A percentile compares a stretch with the other conserved stretches of the same genome.
Evolutionary conservation across 305 asterid species (phyloP).

Genomic region (Plantago coronopus): DNA sequence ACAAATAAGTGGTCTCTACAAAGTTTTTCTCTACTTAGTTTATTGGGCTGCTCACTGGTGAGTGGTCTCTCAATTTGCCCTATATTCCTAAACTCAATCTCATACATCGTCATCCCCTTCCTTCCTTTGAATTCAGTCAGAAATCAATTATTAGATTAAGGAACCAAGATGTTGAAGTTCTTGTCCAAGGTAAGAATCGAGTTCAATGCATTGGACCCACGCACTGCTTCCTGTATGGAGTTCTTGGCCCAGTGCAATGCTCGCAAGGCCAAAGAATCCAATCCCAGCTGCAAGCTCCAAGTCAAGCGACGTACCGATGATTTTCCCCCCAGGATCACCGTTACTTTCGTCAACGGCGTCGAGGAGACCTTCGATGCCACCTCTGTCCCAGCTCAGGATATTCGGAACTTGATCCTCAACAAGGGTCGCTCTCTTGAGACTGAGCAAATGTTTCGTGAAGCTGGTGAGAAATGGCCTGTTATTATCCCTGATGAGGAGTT

Average conservation of each 20-base stretch:
- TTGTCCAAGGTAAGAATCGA: conserved; percentile 83
- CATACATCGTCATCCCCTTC: too few relatives aligned
- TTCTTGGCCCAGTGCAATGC: conserved; percentile 92
- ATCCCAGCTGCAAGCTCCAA: conserved; percentile 76
- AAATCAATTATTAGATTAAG: too few relatives aligned
- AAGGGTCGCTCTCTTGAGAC: conserved; percentile 84
- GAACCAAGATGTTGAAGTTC: conserved; percentile 64
- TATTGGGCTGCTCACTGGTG: too few relatives aligned
- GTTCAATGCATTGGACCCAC: conserved; percentile 85
- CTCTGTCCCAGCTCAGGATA: conserved; percentile 71
- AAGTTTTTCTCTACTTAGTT: too few relatives aligned
- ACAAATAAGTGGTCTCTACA: too few relatives aligned
- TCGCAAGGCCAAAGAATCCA: conserved; percentile 80
- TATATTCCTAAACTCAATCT: too few relatives aligned
- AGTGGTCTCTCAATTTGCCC: too few relatives aligned
- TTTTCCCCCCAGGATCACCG: conserved; percentile 77
- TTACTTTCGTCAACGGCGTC: conserved; percentile 79
- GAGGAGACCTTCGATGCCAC: conserved; percentile 84
- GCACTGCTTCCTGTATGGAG: conserved; percentile 86
- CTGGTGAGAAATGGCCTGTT: conserved; percentile 94
- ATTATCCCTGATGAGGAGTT: conserved; percentile 69
- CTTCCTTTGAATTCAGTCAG: too few relatives aligned
- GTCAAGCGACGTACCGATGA: conserved; percentile 95
- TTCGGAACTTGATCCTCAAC: conserved; percentile 71
- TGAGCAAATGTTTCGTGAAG: conserved; percentile 88